phyloP scores from a whole-genome alignment of 169 alveolate species.

The Plasmodium malariae region DNA sequence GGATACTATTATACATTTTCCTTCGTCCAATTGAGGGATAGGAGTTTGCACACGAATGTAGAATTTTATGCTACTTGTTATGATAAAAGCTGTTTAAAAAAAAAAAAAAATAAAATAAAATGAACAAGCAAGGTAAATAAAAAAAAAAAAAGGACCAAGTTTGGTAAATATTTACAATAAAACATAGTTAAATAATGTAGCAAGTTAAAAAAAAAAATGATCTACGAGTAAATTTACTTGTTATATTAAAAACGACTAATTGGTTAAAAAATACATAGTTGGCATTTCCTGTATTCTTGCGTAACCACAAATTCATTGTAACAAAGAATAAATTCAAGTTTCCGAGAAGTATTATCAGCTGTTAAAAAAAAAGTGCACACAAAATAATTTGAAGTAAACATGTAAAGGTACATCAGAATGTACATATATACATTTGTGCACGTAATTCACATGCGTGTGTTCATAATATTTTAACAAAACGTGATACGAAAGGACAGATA shows the following conservation, averaged over 20 bases:
- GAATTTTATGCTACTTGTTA: conserved; percentile 38
- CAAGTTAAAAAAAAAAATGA: not conserved
- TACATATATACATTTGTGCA: not conserved
- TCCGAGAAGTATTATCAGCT: conserved; percentile 17
- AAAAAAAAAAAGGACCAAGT: no score
- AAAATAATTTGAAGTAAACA: no score
- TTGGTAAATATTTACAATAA: no score
- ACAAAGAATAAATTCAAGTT: conserved; percentile 27
- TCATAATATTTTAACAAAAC: not conserved
- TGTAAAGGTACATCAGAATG: no score
- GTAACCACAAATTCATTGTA: conserved; percentile 59
- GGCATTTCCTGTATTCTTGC: conserved; percentile 74
- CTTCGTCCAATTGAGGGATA: conserved; percentile 27
- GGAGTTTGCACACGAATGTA: conserved; percentile 73
- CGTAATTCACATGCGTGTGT: not conserved
- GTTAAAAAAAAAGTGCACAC: conserved; percentile 2
- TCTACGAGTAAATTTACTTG: conserved; percentile 20
- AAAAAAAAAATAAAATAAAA: not conserved
- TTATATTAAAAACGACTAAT: conserved; percentile 49
- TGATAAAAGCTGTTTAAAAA: conserved; percentile 45
- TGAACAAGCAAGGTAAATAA: not conserved
- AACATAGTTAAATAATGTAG: not conserved
- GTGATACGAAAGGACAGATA: not conserved
- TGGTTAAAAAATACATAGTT: conserved; percentile 70
- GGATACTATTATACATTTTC: conserved; percentile 46